These are phyloP conservation scores for Termitomyces titanicus DNA, from an alignment of 768 basidiomycete genomes.

Conservation along the genomic window DNA sequence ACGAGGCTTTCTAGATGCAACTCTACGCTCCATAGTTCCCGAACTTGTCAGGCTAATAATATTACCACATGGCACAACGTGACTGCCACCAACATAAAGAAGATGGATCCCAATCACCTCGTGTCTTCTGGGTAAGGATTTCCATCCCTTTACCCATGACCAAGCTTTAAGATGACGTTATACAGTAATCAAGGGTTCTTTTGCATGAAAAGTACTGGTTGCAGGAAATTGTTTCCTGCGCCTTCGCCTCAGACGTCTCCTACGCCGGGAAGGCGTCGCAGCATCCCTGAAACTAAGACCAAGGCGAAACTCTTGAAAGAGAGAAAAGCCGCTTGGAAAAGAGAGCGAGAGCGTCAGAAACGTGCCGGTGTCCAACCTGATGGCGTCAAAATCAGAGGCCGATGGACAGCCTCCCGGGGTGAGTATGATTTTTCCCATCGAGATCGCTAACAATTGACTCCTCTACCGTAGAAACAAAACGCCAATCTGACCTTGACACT, in stretches of 20 bases:
- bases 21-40: conserved; percentile 42
- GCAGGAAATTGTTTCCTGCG: conserved; percentile 51
- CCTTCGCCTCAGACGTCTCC: conserved; percentile 40
- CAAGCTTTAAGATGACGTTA: not conserved
- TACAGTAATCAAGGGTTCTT: conserved; percentile 52
- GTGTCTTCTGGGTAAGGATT: conserved; percentile 56
- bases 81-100: conserved; percentile 40
- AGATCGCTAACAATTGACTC: not conserved
- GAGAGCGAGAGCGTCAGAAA: conserved; percentile 32
- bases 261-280: conserved; percentile 35
- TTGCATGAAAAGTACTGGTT: conserved; percentile 52
- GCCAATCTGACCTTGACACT: conserved; percentile 35
- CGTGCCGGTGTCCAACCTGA: conserved; percentile 27
- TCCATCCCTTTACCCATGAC: conserved; percentile 4
- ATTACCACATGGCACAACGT: conserved; percentile 55
- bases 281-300: conserved; percentile 37
- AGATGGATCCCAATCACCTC: conserved; percentile 59
- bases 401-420: conserved; percentile 59
- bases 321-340: conserved; percentile 46
- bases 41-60: conserved; percentile 45
- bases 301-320: conserved; percentile 44
- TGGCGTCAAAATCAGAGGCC: conserved; percentile 53
- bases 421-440: conserved; percentile 13
- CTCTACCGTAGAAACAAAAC: conserved; percentile 38
- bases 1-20: conserved; percentile 41